phyloP scores from a whole-genome alignment of 768 basidiomycete species.

The Trametes maxima region DNA sequence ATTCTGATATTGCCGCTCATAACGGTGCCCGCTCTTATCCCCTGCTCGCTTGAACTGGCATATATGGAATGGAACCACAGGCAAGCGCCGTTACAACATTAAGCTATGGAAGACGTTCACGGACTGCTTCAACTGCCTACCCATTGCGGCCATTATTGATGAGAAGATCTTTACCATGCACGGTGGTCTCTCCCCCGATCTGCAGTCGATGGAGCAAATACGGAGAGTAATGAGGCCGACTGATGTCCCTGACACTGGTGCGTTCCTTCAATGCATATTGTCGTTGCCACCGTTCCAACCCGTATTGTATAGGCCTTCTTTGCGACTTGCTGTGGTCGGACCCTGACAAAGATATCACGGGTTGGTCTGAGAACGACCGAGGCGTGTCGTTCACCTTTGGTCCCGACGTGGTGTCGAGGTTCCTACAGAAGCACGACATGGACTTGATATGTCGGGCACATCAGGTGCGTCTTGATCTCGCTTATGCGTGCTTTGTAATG shows the following conservation, averaged over 20 bases:
- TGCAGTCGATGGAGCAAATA: slow-evolving; percentile 99
- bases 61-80: slow-evolving; percentile 42
- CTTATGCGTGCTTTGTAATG: neutral
- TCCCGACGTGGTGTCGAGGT: slow-evolving; percentile 95
- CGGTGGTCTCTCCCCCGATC: slow-evolving; percentile 93
- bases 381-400: slow-evolving; percentile 99
- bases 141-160: slow-evolving; percentile 99
- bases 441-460: slow-evolving; percentile 98
- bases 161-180: slow-evolving; percentile 99
- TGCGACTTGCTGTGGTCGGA: slow-evolving; percentile 99
- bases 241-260: slow-evolving; percentile 97
- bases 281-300: neutral
- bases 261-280: slow-evolving; percentile 26
- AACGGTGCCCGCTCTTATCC: slow-evolving; percentile 7
- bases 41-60: neutral
- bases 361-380: slow-evolving; percentile 99
- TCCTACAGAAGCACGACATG: slow-evolving; percentile 99
- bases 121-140: slow-evolving; percentile 99
- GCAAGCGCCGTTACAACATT: slow-evolving; percentile 99
- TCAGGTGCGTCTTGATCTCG: slow-evolving; percentile 61
- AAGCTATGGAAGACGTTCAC: slow-evolving; percentile 99
- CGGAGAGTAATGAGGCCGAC: slow-evolving; percentile 98
- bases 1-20: slow-evolving; percentile 12
- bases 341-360: slow-evolving; percentile 98
- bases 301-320: slow-evolving; percentile 64